These are phyloP conservation scores for Fraxinus ornus DNA, from an alignment of 305 asterid genomes.

Conservation along the genomic window DNA sequence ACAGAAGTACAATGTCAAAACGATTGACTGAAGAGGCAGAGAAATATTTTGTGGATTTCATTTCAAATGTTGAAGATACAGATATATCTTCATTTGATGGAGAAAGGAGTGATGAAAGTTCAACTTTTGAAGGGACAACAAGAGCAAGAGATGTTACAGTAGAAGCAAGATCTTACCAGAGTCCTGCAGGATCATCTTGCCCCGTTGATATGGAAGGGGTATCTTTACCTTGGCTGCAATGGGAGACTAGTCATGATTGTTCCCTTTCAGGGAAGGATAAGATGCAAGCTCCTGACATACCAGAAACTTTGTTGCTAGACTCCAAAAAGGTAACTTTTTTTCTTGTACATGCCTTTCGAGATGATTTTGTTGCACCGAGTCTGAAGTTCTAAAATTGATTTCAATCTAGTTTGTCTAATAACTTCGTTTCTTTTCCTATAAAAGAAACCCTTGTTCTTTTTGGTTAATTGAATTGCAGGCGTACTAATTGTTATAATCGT, in stretches of 20 bases:
- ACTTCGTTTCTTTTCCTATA: not conserved
- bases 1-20: conserved; percentile 53
- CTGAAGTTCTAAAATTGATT: not conserved
- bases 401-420: not conserved
- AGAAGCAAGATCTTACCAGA: conserved; percentile 42
- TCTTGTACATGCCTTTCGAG: not conserved
- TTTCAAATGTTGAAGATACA: conserved; percentile 78
- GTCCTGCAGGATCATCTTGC: conserved; percentile 39
- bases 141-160: conserved; percentile 44
- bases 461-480: not conserved
- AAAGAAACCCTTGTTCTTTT: not conserved
- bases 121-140: conserved; percentile 55
- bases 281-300: conserved; percentile 49
- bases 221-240: conserved; percentile 87
- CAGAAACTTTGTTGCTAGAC: conserved; percentile 46
- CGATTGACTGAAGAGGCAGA: conserved; percentile 82
- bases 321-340: conserved; percentile 48
- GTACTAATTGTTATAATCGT: not conserved
- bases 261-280: conserved; percentile 38
- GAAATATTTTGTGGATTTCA: conserved; percentile 75
- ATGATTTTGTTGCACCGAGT: not conserved
- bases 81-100: conserved; percentile 95
- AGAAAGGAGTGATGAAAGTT: conserved; percentile 83
- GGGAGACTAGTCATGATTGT: conserved; percentile 79
- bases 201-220: conserved; percentile 80